A percentile compares a stretch with the other conserved stretches of the same genome.
These are phyloP conservation scores for Neoboletus subvelutipes DNA, from an alignment of 768 basidiomycete genomes.

Conservation along the genomic window DNA sequence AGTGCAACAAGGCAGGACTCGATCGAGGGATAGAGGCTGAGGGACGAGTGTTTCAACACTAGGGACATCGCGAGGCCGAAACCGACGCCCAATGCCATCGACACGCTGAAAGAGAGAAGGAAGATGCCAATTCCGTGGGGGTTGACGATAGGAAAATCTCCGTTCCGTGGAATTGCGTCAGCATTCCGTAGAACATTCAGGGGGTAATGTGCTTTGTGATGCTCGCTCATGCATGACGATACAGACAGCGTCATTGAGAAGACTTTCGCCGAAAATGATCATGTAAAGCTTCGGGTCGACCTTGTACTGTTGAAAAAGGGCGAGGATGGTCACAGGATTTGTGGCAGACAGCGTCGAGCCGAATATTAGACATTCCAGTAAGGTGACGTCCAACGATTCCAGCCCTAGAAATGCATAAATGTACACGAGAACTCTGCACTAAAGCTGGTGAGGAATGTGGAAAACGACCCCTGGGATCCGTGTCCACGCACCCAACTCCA, in stretches of 20 bases:
- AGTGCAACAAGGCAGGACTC: constrained; percentile 96
- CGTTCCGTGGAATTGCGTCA: constrained; percentile 87
- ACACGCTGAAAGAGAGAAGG: constrained; percentile 90
- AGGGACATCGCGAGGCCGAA: constrained; percentile 92
- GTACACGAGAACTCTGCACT: constrained; percentile 85
- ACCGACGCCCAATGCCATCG: constrained; percentile 89
- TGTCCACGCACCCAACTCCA: constrained; percentile 79
- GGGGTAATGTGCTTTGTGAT: not conserved
- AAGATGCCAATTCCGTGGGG: constrained; percentile 99
- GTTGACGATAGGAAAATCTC: constrained; percentile 80
- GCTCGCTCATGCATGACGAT: constrained; percentile 99
- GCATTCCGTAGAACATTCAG: constrained; percentile 54
- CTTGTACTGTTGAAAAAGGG: constrained; percentile 98
- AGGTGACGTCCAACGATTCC: constrained; percentile 79
- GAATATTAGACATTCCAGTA: constrained; percentile 94
- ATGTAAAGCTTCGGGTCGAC: constrained; percentile 98
- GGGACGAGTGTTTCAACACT: constrained; percentile 90
- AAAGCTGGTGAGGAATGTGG: constrained; percentile 43
- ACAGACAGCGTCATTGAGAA: constrained; percentile 99
- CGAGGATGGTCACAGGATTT: constrained; percentile 95
- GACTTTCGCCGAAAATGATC: constrained; percentile 95
- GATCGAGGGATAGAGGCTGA: constrained; percentile 85
- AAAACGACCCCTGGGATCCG: not conserved
- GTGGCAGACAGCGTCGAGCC: constrained; percentile 97
- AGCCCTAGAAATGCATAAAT: constrained; percentile 91